Percentiles rank a stretch among this genome's conserved stretches.
Evolutionary conservation across 2,329 filamentous ascomycete genomes (phyloP).

Genomic region (Myriosclerotinia scirpicola): DNA sequence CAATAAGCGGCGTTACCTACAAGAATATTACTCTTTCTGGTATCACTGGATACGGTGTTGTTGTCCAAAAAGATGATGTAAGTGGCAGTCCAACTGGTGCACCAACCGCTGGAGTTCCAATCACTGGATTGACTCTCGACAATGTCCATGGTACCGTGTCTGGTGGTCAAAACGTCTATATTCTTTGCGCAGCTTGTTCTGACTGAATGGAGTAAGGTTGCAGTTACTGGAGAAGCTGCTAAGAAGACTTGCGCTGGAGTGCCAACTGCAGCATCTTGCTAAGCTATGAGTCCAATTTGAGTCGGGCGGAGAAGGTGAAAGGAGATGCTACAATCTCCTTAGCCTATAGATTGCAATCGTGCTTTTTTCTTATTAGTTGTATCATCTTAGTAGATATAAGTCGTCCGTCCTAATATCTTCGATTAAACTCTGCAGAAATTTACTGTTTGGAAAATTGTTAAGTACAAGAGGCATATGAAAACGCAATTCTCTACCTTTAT

Average conservation of each 20-base stretch:
- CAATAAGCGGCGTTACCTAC: conserved; percentile 54
- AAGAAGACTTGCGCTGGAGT: conserved; percentile 45
- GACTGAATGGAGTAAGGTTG: conserved; percentile 56
- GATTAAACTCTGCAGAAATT: no score
- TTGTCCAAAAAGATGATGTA: conserved; percentile 57
- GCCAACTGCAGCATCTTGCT: conserved; percentile 33
- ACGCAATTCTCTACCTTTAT: no score
- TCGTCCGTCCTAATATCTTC: no score
- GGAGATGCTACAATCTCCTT: no score
- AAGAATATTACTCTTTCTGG: conserved; percentile 50
- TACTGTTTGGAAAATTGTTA: no score
- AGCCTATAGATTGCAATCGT: no score
- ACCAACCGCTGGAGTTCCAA: conserved; percentile 46
- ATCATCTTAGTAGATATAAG: no score
- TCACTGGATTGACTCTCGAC: conserved; percentile 50
- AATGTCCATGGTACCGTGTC: conserved; percentile 47
- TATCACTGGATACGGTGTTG: conserved; percentile 48
- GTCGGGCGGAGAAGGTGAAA: background rate
- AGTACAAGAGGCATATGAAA: no score
- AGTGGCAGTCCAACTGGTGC: conserved; percentile 35
- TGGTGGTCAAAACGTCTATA: conserved; percentile 47
- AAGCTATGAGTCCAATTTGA: background rate
- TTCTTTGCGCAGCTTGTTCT: conserved; percentile 54
- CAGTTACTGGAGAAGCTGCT: conserved; percentile 52
- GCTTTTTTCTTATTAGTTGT: no score